Percentiles rank a stretch among this genome's conserved stretches.
phyloP scores from a whole-genome alignment of 2,329 filamentous ascomycete species.

The Pyrenophora seminiperda region DNA sequence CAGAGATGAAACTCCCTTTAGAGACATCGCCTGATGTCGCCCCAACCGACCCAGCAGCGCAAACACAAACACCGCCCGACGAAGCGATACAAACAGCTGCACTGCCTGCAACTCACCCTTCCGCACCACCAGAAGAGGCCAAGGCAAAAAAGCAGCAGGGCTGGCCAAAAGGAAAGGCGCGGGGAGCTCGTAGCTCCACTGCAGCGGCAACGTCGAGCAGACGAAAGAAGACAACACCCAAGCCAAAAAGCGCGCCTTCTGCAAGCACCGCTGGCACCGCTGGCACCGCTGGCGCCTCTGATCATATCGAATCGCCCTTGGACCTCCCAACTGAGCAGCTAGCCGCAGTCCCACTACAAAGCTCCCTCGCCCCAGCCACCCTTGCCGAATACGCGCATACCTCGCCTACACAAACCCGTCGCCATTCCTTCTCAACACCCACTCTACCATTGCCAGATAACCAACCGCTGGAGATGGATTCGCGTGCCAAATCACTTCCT shows the following conservation, averaged over 20 bases:
- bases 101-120: constrained; percentile 20
- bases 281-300: constrained; percentile 24
- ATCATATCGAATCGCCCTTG: constrained; percentile 44
- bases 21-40: constrained; percentile 9
- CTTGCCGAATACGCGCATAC: constrained; percentile 12
- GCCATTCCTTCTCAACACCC: constrained; percentile 39
- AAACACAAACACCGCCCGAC: constrained; percentile 50
- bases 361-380: constrained; percentile 8
- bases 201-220: constrained; percentile 38
- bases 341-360: constrained; percentile 13
- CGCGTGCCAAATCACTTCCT: constrained; percentile 43
- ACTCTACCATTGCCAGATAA: constrained; percentile 10
- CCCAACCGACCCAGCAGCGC: constrained; percentile 29
- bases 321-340: constrained; percentile 37
- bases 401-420: constrained; percentile 24
- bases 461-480: constrained; percentile 6
- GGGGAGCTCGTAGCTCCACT: constrained; percentile 44
- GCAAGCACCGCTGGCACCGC: constrained; percentile 19
- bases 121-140: constrained; percentile 26
- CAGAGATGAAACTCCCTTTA: constrained; percentile 24
- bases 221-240: constrained; percentile 50
- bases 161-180: constrained; percentile 55
- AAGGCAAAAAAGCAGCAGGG: constrained; percentile 48
- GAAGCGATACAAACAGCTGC: constrained; percentile 27
- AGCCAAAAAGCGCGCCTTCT: constrained; percentile 35